Conservation (phyloP, 1,284 basidiomycete species). For the Salmacisia buchloeana region DNA sequence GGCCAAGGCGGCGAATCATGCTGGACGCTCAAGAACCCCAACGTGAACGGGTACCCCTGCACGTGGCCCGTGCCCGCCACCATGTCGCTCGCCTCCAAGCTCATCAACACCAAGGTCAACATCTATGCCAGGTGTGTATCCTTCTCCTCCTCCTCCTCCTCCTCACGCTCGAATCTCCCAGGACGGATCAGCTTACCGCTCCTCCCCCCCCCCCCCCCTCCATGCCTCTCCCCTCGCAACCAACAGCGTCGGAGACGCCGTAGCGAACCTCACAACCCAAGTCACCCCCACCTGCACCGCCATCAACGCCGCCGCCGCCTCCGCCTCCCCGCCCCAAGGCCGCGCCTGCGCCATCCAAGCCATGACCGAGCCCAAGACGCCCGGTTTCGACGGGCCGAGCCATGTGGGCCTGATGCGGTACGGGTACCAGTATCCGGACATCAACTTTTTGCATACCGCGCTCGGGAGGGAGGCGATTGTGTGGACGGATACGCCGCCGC, state of each 20-base stretch:
- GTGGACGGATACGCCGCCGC: too few relatives aligned
- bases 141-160: too few relatives aligned
- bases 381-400: neutral
- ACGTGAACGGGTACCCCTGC: neutral
- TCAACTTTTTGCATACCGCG: neutral
- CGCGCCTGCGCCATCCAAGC: neutral
- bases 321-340: neutral
- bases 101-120: neutral
- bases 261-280: neutral
- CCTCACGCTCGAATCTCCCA: too few relatives aligned
- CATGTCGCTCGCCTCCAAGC: neutral
- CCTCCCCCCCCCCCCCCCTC: too few relatives aligned
- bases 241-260: neutral
- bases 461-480: neutral
- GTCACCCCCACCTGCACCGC: neutral
- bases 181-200: too few relatives aligned
- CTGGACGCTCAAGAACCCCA: neutral
- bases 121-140: neutral
- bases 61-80: neutral
- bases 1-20: neutral
- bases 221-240: neutral
- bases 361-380: neutral
- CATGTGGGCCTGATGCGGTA: neutral
- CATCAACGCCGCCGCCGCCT: neutral
- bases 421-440: neutral